phyloP scores from a whole-genome alignment of 2,329 filamentous ascomycete genomes.

The Trichophyton mentagrophytes region DNA sequence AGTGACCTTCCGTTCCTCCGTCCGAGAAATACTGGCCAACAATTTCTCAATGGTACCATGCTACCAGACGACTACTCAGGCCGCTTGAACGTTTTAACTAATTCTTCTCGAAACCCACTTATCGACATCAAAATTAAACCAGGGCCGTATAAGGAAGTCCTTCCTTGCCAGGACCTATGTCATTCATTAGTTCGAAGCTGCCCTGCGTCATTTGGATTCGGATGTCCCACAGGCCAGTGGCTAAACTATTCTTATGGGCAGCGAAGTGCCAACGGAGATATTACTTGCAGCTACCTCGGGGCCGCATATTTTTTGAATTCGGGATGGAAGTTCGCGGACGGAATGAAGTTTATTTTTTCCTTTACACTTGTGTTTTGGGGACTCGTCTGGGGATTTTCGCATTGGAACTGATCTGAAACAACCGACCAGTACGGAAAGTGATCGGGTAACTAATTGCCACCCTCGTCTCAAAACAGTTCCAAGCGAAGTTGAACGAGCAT shows the following conservation, averaged over 20 bases:
- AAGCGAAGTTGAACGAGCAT: not conserved
- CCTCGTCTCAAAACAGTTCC: not conserved
- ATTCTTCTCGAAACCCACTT: slow-evolving; percentile 52
- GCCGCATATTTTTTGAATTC: slow-evolving; percentile 41
- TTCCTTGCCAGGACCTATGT: slow-evolving; percentile 81
- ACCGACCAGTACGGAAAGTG: not conserved
- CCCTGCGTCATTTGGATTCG: slow-evolving; percentile 61
- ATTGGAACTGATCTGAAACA: not conserved
- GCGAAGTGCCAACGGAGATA: slow-evolving; percentile 25
- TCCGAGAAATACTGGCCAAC: slow-evolving; percentile 56
- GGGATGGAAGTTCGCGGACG: slow-evolving; percentile 15
- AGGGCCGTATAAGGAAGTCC: slow-evolving; percentile 84
- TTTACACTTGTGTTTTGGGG: slow-evolving; percentile 10
- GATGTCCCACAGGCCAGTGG: slow-evolving; percentile 50
- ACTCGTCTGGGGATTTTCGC: slow-evolving; percentile 11
- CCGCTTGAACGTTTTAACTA: slow-evolving; percentile 32
- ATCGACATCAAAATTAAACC: slow-evolving; percentile 63
- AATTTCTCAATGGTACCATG: slow-evolving; percentile 53
- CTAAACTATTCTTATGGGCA: slow-evolving; percentile 41
- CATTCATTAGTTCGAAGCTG: slow-evolving; percentile 76
- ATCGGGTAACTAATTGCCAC: not conserved
- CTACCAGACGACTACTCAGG: slow-evolving; percentile 20
- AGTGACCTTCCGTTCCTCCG: slow-evolving; percentile 45
- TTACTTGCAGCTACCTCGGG: slow-evolving; percentile 51
- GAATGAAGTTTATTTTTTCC: not conserved